Evolutionary conservation across 139 green algal genomes (phyloP), one percentile per base, ranked within the genome.

Genomic region (Chlamydomonas sp.): DNA sequence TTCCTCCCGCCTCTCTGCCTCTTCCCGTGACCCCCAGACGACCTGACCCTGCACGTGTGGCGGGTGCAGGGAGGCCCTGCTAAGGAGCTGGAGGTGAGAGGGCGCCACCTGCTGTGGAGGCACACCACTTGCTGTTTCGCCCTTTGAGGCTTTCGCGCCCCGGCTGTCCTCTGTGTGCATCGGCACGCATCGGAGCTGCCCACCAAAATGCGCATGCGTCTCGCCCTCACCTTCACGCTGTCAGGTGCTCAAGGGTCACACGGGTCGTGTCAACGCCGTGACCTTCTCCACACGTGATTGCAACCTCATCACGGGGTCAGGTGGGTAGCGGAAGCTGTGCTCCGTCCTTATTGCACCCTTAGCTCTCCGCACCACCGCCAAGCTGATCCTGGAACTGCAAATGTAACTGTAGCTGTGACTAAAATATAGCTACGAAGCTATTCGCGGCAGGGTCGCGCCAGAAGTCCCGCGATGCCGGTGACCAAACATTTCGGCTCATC

Each of bases 201-300:
- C 31, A 49, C 31, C 31, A 49, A 49, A 49, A 49, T 49, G 31
- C 31, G 31, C 31, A 49, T 49, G 31, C 31, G 31, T 49, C 31
- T 49, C 31, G 31, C 31, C 31, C 31, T 49, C 31, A 49, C 31
- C 31, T 49, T 49, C 31, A 49, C 75, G 57, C 75, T 5, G 7
- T 1, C 81, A 86, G 81, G 73, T 88, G 18, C 83, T 88, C 73
- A 88, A 88, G 83, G 83, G 83, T 31, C 83, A 88, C 73, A 88
- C 83, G 3, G 83, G 74, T 6, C 61, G 83, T 12, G 83, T 88
- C 3, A 77, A 76, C 74, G 3, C 49, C 6, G 14, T 88, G 4
- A 74, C 63, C 15, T 88, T 88, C 83, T 76, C 73, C 49, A 76
- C 83, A 2, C 49, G 20, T 7, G 49, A 88, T 18, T 16, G 58